phyloP scores from a whole-genome alignment of 306 rosid genomes.

The Citrullus mucosospermus region DNA sequence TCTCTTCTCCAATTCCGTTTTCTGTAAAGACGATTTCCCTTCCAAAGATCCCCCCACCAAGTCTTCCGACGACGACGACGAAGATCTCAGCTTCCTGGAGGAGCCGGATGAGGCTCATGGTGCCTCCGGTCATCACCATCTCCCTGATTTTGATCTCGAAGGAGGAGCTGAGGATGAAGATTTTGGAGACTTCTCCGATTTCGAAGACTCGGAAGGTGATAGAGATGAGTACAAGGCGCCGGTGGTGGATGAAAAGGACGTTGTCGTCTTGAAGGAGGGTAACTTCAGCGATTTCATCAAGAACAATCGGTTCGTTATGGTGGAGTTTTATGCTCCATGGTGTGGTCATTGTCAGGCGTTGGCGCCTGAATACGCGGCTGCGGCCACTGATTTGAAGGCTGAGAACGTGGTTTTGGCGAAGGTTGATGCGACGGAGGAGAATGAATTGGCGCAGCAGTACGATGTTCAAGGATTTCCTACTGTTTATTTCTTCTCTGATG shows the following conservation, averaged over 20 bases:
- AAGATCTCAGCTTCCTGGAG: constrained; percentile 87
- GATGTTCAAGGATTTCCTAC: constrained; percentile 88
- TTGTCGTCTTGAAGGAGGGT: constrained; percentile 65
- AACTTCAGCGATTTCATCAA: constrained; percentile 56
- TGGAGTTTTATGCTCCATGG: constrained; percentile 98
- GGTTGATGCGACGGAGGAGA: constrained; percentile 86
- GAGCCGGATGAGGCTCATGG: constrained; percentile 29
- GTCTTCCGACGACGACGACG: constrained; percentile 34
- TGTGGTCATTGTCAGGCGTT: constrained; percentile 96
- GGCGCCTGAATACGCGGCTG: constrained; percentile 85
- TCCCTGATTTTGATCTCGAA: constrained; percentile 26
- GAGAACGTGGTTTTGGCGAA: constrained; percentile 63
- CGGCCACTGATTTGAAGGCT: constrained; percentile 75
- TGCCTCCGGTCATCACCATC: constrained; percentile 8
- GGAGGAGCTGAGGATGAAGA: constrained; percentile 24
- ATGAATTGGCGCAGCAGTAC: constrained; percentile 59
- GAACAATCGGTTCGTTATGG: constrained; percentile 62
- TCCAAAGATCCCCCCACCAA: constrained; percentile 17
- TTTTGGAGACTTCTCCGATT: constrained; percentile 45
- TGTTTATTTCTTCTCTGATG: constrained; percentile 59
- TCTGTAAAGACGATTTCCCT: constrained; percentile 7
- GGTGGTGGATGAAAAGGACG: constrained; percentile 78
- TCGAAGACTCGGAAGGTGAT: constrained; percentile 30
- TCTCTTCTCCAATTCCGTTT: constrained; percentile 42
- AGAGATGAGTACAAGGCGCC: constrained; percentile 35